Percentiles rank a stretch among this genome's conserved stretches.
Evolutionary conservation across 2,329 filamentous ascomycete species (phyloP).

Genomic region (Blumeriella jaapii): DNA sequence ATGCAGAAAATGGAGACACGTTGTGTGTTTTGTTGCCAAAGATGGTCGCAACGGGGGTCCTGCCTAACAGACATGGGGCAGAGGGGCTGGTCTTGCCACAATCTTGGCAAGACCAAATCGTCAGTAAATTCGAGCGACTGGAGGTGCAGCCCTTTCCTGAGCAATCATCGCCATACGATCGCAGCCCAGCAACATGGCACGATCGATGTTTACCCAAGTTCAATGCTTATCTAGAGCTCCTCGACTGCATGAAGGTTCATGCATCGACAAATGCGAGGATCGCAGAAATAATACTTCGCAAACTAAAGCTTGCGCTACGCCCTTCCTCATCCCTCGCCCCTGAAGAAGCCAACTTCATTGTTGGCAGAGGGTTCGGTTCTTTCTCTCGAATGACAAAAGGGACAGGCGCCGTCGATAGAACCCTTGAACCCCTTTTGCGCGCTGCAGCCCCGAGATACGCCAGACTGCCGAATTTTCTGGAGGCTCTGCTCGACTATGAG

Average conservation of each 20-base stretch:
- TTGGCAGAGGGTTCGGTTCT: slow-evolving; percentile 62
- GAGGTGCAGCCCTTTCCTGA: slow-evolving; percentile 55
- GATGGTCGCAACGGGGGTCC: slow-evolving; percentile 44
- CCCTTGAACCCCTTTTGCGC: slow-evolving; percentile 54
- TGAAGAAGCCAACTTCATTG: slow-evolving; percentile 59
- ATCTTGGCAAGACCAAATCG: slow-evolving; percentile 63
- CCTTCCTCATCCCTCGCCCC: slow-evolving; percentile 47
- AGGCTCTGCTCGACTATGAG: slow-evolving; percentile 49
- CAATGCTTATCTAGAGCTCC: slow-evolving; percentile 52
- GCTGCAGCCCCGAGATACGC: slow-evolving; percentile 56
- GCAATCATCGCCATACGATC: slow-evolving; percentile 44
- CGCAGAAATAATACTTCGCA: slow-evolving; percentile 51
- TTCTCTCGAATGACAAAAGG: slow-evolving; percentile 56
- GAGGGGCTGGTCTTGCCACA: slow-evolving; percentile 48
- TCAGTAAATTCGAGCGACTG: slow-evolving; percentile 54
- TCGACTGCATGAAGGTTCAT: slow-evolving; percentile 50
- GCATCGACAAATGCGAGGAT: slow-evolving; percentile 56
- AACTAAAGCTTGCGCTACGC: slow-evolving; percentile 52
- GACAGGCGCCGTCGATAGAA: slow-evolving; percentile 44
- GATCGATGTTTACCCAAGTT: slow-evolving; percentile 56
- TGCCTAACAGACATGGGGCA: slow-evolving; percentile 41
- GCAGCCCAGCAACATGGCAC: slow-evolving; percentile 50
- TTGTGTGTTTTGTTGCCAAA: slow-evolving; percentile 58
- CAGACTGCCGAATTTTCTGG: slow-evolving; percentile 53
- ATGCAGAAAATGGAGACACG: slow-evolving; percentile 51